Evolutionary conservation across 1,139 yeast genomes (phyloP).

Genomic region (Pichia sp.): DNA sequence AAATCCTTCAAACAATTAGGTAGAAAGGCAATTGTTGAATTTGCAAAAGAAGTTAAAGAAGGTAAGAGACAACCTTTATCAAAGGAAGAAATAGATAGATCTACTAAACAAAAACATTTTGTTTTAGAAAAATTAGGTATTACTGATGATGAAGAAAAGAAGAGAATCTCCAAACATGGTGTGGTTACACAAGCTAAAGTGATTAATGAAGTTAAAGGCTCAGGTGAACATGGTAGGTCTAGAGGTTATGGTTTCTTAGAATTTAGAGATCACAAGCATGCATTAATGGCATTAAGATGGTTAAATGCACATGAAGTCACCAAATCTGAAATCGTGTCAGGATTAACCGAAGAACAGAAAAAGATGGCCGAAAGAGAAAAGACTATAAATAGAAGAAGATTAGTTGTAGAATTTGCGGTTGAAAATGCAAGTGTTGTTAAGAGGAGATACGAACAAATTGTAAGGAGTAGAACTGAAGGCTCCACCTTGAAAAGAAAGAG

Average conservation of each 20-base stretch:
- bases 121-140: constrained; percentile 32
- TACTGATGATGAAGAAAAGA: constrained; percentile 47
- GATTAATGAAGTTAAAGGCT: constrained; percentile 83
- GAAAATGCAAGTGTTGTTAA: constrained; percentile 91
- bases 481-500: constrained; percentile 36
- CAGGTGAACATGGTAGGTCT: constrained; percentile 83
- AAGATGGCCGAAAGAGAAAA: constrained; percentile 49
- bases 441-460: constrained; percentile 72
- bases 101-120: constrained; percentile 52
- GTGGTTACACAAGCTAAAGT: constrained; percentile 91
- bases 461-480: constrained; percentile 23
- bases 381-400: constrained; percentile 52
- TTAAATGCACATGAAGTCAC: constrained; percentile 88
- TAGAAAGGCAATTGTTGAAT: constrained; percentile 89
- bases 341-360: constrained; percentile 64
- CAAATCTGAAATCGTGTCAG: constrained; percentile 61
- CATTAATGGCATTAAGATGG: constrained; percentile 97
- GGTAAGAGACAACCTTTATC: constrained; percentile 76
- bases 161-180: constrained; percentile 66
- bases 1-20: constrained; percentile 87
- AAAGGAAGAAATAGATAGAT: constrained; percentile 82
- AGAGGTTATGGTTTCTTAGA: constrained; percentile 97
- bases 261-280: constrained; percentile 85
- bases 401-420: constrained; percentile 92
- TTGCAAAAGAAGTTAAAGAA: constrained; percentile 85